A percentile compares a stretch with the other conserved stretches of the same genome.
Evolutionary conservation across 176 grass and related monocot species (phyloP).

Genomic region (Carex littledalei): DNA sequence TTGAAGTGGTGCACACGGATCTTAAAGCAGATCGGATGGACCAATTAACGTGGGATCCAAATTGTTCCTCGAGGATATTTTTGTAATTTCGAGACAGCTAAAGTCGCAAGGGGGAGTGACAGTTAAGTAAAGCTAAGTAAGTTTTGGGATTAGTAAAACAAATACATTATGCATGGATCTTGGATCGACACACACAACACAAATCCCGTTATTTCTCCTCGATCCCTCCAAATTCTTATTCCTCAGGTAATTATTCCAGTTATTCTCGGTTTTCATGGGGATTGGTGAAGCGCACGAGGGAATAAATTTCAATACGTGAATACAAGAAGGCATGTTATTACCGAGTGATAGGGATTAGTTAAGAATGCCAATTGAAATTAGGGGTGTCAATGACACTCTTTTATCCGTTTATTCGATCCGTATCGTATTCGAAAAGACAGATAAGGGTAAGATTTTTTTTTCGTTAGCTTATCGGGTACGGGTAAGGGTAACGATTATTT

Average conservation of each 20-base stretch:
- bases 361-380: background rate
- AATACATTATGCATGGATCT: background rate
- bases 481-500: too few relatives aligned
- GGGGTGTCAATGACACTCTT: too few relatives aligned
- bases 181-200: background rate
- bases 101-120: background rate
- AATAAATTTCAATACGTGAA: background rate
- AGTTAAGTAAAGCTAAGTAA: background rate
- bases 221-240: conserved; percentile 17
- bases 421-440: too few relatives aligned
- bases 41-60: too few relatives aligned
- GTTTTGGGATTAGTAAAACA: conserved; percentile 2
- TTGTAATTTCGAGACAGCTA: background rate
- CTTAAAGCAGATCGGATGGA: too few relatives aligned
- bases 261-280: conserved; percentile 6
- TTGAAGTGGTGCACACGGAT: too few relatives aligned
- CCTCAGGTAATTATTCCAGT: background rate
- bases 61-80: too few relatives aligned
- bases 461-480: too few relatives aligned
- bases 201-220: conserved; percentile 22
- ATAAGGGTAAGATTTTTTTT: too few relatives aligned
- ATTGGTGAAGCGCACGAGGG: background rate
- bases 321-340: background rate
- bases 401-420: too few relatives aligned
- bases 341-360: background rate